Conservation (phyloP, 306 rosid species). For the Heteromeles arbutifolia region DNA sequence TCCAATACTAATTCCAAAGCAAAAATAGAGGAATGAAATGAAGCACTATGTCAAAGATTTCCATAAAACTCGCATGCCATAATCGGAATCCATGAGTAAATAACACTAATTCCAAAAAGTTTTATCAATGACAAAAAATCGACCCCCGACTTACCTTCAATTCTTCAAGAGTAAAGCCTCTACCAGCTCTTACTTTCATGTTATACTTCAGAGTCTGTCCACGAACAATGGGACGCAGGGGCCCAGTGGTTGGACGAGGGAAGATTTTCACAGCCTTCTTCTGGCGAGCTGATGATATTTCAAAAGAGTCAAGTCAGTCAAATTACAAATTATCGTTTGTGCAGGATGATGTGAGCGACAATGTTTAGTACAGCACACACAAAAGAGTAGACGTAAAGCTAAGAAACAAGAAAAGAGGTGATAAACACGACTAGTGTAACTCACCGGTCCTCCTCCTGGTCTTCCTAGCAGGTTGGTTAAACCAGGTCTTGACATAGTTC, state of each 20-base stretch:
- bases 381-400: neutral
- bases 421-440: neutral
- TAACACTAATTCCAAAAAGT: neutral
- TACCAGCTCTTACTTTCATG: conserved; percentile 57
- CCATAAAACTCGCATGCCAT: neutral
- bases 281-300: conserved; percentile 35
- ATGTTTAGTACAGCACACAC: too few species aligned
- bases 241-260: conserved; percentile 51
- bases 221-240: conserved; percentile 51
- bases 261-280: conserved; percentile 49
- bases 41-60: neutral
- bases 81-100: neutral
- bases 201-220: conserved; percentile 55
- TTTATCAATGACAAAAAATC: accelerated
- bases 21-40: neutral
- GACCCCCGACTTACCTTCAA: conserved; percentile 25
- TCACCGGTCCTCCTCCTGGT: conserved; percentile 47
- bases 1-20: neutral
- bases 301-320: neutral
- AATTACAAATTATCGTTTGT: neutral
- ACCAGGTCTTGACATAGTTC: conserved; percentile 56
- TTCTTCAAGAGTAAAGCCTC: conserved; percentile 56
- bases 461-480: conserved; percentile 55
- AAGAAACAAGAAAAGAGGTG: neutral
- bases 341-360: too few species aligned